These are phyloP conservation scores for Pythium apleroticum DNA, from an alignment of 352 stramenopile species.

Conservation along the genomic window DNA sequence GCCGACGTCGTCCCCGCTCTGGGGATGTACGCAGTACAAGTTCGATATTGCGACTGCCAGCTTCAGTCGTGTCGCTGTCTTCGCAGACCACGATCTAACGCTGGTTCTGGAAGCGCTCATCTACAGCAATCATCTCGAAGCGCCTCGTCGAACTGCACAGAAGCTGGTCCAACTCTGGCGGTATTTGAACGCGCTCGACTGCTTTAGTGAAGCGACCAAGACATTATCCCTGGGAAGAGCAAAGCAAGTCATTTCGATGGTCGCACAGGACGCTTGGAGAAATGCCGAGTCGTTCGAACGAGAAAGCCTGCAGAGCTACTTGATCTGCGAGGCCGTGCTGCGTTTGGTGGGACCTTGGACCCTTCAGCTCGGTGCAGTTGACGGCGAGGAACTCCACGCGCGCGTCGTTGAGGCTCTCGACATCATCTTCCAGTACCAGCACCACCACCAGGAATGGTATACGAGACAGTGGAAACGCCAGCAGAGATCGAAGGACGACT, in stretches of 20 bases:
- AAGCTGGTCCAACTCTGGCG: constrained; percentile 14
- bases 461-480: constrained; percentile 23
- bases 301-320: constrained; percentile 21
- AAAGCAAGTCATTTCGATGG: constrained; percentile 17
- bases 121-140: constrained; percentile 21
- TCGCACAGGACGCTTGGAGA: constrained; percentile 12
- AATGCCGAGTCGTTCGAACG: constrained; percentile 26
- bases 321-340: constrained; percentile 27
- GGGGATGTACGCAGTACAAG: neutral
- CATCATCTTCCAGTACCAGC: constrained; percentile 17
- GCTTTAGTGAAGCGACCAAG: neutral
- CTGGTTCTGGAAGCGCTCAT: constrained; percentile 20
- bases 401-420: constrained; percentile 5
- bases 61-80: constrained; percentile 7
- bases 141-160: constrained; percentile 12
- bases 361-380: neutral
- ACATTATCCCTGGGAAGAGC: constrained; percentile 12
- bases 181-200: constrained; percentile 9
- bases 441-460: constrained; percentile 28
- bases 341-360: constrained; percentile 6
- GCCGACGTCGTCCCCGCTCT: neutral
- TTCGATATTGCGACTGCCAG: constrained; percentile 9
- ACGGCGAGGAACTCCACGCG: neutral
- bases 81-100: constrained; percentile 2
- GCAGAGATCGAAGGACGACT: neutral